A percentile compares a stretch with the other conserved stretches of the same genome.
Conservation (phyloP, 371 early-diverging fungal species). For the Mycotypha africana region DNA sequence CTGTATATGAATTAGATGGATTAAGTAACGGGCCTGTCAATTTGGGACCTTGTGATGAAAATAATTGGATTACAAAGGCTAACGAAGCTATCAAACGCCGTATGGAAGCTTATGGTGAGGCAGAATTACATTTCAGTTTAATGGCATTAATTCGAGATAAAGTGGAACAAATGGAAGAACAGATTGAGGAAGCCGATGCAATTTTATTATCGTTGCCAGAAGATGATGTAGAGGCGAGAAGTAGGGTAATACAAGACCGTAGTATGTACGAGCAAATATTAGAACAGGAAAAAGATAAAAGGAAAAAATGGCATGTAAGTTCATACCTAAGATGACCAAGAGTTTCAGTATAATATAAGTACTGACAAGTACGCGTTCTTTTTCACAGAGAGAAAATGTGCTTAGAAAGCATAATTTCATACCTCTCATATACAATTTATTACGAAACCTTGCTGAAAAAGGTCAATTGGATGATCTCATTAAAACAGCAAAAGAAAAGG, state of each 20-base stretch:
- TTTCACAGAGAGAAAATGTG: slow-evolving; percentile 63
- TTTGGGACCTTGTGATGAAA: slow-evolving; percentile 55
- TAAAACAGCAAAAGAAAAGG: slow-evolving; percentile 49
- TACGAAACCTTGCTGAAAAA: slow-evolving; percentile 61
- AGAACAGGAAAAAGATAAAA: slow-evolving; percentile 43
- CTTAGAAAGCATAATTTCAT: slow-evolving; percentile 80
- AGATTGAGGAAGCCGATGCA: slow-evolving; percentile 46
- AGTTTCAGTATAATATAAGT: too few relatives aligned
- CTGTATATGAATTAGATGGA: slow-evolving; percentile 87
- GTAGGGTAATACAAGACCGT: slow-evolving; percentile 21
- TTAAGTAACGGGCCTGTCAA: slow-evolving; percentile 67
- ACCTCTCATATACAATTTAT: slow-evolving; percentile 66
- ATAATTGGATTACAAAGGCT: slow-evolving; percentile 67
- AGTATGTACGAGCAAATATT: slow-evolving; percentile 35
- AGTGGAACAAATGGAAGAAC: slow-evolving; percentile 47
- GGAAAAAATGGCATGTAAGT: slow-evolving; percentile 46
- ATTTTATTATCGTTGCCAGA: slow-evolving; percentile 36
- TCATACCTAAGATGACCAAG: too few relatives aligned
- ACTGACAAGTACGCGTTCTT: too few relatives aligned
- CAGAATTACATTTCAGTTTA: slow-evolving; percentile 82
- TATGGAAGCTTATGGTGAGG: slow-evolving; percentile 58
- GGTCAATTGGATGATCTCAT: slow-evolving; percentile 50
- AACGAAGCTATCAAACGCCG: slow-evolving; percentile 66
- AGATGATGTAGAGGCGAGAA: slow-evolving; percentile 26
- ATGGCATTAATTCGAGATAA: slow-evolving; percentile 79